Evolutionary conservation across 495 filamentous ascomycete genomes (phyloP).

Genomic region (Bryoglossum gracile): DNA sequence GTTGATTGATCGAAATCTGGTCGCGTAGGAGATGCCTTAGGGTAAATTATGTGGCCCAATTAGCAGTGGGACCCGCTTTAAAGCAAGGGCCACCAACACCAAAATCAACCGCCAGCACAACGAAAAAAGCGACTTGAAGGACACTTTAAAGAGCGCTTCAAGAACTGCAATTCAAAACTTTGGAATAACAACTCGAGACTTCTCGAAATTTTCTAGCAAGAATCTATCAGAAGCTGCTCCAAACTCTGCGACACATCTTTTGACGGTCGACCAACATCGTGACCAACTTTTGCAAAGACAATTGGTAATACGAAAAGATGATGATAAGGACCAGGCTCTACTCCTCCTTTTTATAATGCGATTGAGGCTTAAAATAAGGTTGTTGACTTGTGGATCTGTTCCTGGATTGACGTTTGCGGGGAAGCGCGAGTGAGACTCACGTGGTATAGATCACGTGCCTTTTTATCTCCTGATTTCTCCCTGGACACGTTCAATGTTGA

Average conservation of each 20-base stretch:
- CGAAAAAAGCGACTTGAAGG: neutral
- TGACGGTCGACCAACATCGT: neutral
- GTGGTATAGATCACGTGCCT: neutral
- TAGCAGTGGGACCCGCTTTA: no score
- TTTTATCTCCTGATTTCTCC: no score
- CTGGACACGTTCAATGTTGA: no score
- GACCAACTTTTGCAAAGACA: neutral
- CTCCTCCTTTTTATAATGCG: neutral
- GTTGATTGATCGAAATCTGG: neutral
- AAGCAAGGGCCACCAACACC: neutral
- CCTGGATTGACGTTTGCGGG: neutral
- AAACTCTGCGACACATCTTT: neutral
- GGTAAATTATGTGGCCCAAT: no score
- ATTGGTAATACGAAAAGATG: neutral
- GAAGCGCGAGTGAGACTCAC: no score
- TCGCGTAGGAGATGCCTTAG: neutral
- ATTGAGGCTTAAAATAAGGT: constrained; percentile 15
- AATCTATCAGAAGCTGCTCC: neutral
- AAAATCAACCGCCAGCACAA: neutral
- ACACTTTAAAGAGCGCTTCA: neutral
- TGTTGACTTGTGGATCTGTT: neutral
- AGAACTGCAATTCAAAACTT: neutral
- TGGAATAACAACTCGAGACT: neutral
- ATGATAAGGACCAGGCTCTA: neutral
- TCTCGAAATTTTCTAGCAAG: neutral